Evolutionary conservation across 495 filamentous ascomycete genomes (phyloP), one percentile per base, ranked within the genome.

Genomic region (Ramalina intermedia): DNA sequence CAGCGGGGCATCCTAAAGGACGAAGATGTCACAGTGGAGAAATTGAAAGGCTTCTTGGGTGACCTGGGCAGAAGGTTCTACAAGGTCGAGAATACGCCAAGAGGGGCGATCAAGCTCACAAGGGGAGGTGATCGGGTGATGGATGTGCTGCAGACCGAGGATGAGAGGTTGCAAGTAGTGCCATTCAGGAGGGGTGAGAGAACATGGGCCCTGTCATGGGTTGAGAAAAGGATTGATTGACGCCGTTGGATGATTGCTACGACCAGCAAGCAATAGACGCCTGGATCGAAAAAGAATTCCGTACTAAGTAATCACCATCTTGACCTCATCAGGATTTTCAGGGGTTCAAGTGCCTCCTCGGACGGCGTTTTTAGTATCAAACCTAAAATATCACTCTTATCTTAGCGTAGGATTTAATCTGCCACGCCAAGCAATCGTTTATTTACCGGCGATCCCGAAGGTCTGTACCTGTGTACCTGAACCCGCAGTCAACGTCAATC

Each of bases 31-130:
- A 88, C 81, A 11, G 67, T 75, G 38, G 81, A 84, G 52, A 69
- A 70, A 38, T 55, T 95, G 13, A 76, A 77, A 53, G 82, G 79
- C 3, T 95, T 95, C 65, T 69, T 93, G 52, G 77, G 79, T 58
- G 73, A 69, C 26, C 82, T 77, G 61, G 90, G 90, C 6, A 72
- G 86, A 37, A 58, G 51, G 2, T 94, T 95, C 62, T 95, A 95
- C 61, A 70, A 67, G 50, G 58, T 69, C 17, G 38, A 33, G 11
- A 62, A 56, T 58, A 69, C 44, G 47, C 55, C 60, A 37, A 58
- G 68, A 50, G 59, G 70, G 57, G 61, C 74, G 49, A 81, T 88
- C 55, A 70, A 76, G 33, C 54, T 89, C 44, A 69, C 71, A 53
- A 84, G 69, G 59, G 69, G 73, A 48, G 71, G 69, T 7, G 78